Conservation (phyloP, 1,139 yeast species). For the Suhomyces guaymorum region DNA sequence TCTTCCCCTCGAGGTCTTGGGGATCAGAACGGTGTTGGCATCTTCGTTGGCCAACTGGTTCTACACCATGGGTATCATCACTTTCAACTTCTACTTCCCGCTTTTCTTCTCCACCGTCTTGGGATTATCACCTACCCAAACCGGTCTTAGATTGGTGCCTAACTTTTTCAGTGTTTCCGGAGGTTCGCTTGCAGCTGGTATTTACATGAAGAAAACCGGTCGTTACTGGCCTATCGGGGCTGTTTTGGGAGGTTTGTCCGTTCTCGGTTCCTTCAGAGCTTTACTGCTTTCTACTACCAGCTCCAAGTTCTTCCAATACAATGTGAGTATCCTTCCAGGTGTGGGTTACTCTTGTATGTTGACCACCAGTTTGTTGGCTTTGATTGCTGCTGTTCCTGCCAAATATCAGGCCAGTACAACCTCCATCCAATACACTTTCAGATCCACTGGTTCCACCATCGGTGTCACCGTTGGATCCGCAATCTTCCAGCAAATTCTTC, state of each 20-base stretch:
- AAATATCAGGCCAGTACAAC: conserved; percentile 28
- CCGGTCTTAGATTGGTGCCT: conserved; percentile 63
- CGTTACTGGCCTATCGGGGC: conserved; percentile 56
- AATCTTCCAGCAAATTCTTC: conserved; percentile 22
- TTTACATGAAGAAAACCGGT: conserved; percentile 70
- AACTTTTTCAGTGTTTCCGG: conserved; percentile 68
- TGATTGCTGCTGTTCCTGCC: conserved; percentile 26
- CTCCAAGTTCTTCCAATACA: conserved; percentile 30
- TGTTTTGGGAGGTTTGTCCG: conserved; percentile 43
- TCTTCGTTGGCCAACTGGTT: conserved; percentile 72
- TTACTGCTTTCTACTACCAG: conserved; percentile 41
- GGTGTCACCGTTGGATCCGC: conserved; percentile 28
- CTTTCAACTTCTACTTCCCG: conserved; percentile 64
- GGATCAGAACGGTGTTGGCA: conserved; percentile 59
- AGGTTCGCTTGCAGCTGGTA: conserved; percentile 71
- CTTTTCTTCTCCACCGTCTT: conserved; percentile 60
- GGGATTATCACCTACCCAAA: conserved; percentile 55
- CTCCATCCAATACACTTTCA: conserved; percentile 28
- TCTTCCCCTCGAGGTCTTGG: conserved; percentile 57
- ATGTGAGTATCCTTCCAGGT: conserved; percentile 22
- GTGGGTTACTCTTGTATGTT: conserved; percentile 25
- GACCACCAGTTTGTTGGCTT: conserved; percentile 26
- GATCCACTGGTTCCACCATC: conserved; percentile 29
- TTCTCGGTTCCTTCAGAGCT: conserved; percentile 49
- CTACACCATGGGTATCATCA: conserved; percentile 55